Evolutionary conservation across 2,329 filamentous ascomycete species (phyloP).

Genomic region (Fusarium chlamydosporum): DNA sequence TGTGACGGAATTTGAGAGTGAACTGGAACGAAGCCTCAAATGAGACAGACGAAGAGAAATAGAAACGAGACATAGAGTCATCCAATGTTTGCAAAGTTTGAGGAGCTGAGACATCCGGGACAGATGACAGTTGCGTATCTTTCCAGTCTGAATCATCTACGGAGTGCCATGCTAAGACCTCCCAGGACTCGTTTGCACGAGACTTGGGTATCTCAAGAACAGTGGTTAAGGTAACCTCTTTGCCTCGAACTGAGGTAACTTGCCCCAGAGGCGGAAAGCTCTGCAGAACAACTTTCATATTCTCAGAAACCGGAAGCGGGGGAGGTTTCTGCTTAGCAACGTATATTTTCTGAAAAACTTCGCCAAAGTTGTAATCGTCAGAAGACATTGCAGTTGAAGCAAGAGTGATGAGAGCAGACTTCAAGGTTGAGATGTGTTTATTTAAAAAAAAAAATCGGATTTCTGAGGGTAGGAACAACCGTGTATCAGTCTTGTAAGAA

Average conservation of each 20-base stretch:
- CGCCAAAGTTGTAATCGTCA: constrained; percentile 54
- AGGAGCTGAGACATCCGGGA: constrained; percentile 55
- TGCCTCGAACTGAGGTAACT: constrained; percentile 70
- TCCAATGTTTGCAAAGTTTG: constrained; percentile 64
- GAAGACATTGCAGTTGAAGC: constrained; percentile 45
- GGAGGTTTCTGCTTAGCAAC: constrained; percentile 57
- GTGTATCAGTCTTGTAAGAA: background rate
- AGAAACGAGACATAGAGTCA: constrained; percentile 57
- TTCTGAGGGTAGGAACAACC: background rate
- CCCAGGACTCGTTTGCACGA: constrained; percentile 72
- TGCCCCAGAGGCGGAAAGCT: constrained; percentile 82
- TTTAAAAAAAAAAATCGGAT: constrained; percentile 12
- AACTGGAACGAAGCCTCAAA: constrained; percentile 69
- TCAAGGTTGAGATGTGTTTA: constrained; percentile 25
- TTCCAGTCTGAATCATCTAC: constrained; percentile 68
- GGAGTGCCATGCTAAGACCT: constrained; percentile 81
- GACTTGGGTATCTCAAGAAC: constrained; percentile 75
- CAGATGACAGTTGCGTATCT: constrained; percentile 63
- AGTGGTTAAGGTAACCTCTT: constrained; percentile 72
- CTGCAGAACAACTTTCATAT: constrained; percentile 59
- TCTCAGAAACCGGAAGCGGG: constrained; percentile 47
- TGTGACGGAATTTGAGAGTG: constrained; percentile 77
- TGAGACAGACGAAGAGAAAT: constrained; percentile 68
- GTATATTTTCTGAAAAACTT: constrained; percentile 57
- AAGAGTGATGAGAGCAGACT: constrained; percentile 24